These are phyloP conservation scores for Ascobolus immersus DNA, from an alignment of 495 filamentous ascomycete species.

Conservation along the genomic window DNA sequence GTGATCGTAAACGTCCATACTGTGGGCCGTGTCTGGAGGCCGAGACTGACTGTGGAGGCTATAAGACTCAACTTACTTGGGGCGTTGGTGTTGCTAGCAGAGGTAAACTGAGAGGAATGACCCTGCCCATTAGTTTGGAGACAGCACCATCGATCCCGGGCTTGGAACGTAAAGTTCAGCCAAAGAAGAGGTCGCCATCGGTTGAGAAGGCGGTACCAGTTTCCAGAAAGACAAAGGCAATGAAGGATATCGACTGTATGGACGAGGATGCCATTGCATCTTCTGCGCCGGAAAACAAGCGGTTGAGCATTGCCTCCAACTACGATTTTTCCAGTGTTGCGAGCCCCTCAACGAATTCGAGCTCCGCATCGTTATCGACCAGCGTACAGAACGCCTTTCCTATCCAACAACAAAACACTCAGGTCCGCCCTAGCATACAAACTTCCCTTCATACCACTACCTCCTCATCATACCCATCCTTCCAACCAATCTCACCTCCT, in stretches of 20 bases:
- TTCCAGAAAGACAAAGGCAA: neutral
- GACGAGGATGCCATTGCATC: slow-evolving; percentile 5
- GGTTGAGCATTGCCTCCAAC: slow-evolving; percentile 18
- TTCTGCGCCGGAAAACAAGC: slow-evolving; percentile 4
- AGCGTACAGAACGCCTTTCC: neutral
- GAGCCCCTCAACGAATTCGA: slow-evolving; percentile 12
- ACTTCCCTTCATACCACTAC: slow-evolving; percentile 3
- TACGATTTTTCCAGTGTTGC: slow-evolving; percentile 30
- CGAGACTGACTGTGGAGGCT: slow-evolving; percentile 83
- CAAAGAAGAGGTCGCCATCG: slow-evolving; percentile 18
- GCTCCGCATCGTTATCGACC: neutral
- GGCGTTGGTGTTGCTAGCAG: slow-evolving; percentile 89
- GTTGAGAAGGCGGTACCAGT: slow-evolving; percentile 8
- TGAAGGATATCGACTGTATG: neutral
- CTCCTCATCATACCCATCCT: slow-evolving; percentile 11
- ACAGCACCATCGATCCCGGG: slow-evolving; percentile 34
- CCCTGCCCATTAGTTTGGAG: slow-evolving; percentile 41
- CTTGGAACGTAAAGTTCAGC: slow-evolving; percentile 14
- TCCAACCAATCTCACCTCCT: slow-evolving; percentile 4
- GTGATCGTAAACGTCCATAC: slow-evolving; percentile 80
- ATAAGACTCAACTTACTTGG: slow-evolving; percentile 95
- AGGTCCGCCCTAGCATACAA: neutral
- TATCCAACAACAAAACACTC: neutral
- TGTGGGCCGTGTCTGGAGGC: slow-evolving; percentile 83
- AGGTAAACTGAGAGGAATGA: slow-evolving; percentile 75